Base-by-base conservation (phyloP, 2,329 filamentous ascomycete genomes). In the Niveomyces coronatus region DNA sequence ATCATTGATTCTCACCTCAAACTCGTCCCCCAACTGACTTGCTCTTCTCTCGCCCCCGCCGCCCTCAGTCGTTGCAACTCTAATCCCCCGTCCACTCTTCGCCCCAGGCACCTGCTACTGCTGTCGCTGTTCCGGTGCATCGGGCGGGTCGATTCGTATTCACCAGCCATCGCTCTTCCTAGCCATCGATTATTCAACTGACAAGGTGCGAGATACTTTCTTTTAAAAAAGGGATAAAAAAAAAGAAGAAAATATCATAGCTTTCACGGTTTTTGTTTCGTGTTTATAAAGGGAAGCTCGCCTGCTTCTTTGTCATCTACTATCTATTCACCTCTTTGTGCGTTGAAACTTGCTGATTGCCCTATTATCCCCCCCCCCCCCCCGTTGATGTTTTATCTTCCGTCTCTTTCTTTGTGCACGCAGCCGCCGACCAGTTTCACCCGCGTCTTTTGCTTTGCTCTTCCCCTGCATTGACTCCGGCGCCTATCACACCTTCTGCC, bases 61-160 rank as follows among this genome's bases (percentile, higher is more conserved):
- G 28, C 20, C 20, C 13, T 17, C 14, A n/a, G n/a, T n/a, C n/a
- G n/a, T 31, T 35, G 10, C 13, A 26, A n/a, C n/a, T 35, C 29
- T n/a, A 26, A 27, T 23, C 26, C 38, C 14, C 31, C 28, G 24
- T 31, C 27, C 26, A 16, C 16, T 24, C 18, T 26, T 31, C 39
- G 33, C 32, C 27, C 29, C 39, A 40, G 29, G 28, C 39, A n/a
- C n/a, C n/a, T n/a, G n/a, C n/a, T n/a, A n/a, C n/a, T n/a, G n/a
- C 27, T 32, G 32, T 19, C 31, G 31, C 15, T 14, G 5, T 31
- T 17, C 14, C 29, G 18, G 16, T 9, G 6, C 11, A 22, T 15
- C 32, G 23, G 28, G 39, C 39, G 39, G 39, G 39, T 41, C 39
- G n/a, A n/a, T 35, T 36, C 39, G 34, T 37, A 37, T 36, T 41